These are phyloP conservation scores for Cyanophora paradoxa DNA, from an alignment of 78 protist genomes.

Conservation along the genomic window DNA sequence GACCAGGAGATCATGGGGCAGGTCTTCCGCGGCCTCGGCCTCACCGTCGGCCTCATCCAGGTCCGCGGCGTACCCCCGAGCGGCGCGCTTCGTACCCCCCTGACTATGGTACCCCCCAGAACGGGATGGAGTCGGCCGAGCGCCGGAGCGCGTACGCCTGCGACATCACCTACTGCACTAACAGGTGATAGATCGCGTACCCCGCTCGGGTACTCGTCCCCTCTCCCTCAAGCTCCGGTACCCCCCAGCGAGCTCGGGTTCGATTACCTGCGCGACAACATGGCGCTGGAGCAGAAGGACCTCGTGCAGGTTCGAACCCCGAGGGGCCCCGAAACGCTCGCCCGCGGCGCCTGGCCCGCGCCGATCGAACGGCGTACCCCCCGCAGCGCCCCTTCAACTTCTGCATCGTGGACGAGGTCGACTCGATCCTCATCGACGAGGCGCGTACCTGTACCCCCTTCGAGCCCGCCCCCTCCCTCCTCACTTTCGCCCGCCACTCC, in stretches of 20 bases:
- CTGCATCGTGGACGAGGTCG: constrained; percentile 44
- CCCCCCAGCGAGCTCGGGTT: constrained; percentile 34
- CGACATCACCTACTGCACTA: constrained; percentile 31
- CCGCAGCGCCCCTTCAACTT: constrained; percentile 16
- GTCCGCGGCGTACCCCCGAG: neutral
- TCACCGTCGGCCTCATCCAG: constrained; percentile 30
- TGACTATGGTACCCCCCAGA: too few relatives aligned
- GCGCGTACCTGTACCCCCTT: neutral
- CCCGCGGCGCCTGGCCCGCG: neutral
- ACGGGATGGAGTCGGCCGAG: neutral
- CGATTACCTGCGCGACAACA: constrained; percentile 46
- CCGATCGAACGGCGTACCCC: neutral
- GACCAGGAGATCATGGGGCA: constrained; percentile 39
- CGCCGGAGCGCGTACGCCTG: constrained; percentile 10
- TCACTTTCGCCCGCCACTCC: neutral
- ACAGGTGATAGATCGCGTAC: neutral
- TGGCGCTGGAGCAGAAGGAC: neutral
- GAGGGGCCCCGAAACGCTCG: neutral
- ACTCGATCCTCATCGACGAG: constrained; percentile 44
- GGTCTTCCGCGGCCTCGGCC: constrained; percentile 28
- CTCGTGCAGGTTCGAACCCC: neutral
- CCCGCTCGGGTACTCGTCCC: neutral
- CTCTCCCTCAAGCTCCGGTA: neutral
- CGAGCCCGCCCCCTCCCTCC: neutral
- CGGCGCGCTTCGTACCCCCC: too few relatives aligned